Base-by-base conservation (phyloP, 2,329 filamentous ascomycete species). In the Aspergillus chevalieri region DNA sequence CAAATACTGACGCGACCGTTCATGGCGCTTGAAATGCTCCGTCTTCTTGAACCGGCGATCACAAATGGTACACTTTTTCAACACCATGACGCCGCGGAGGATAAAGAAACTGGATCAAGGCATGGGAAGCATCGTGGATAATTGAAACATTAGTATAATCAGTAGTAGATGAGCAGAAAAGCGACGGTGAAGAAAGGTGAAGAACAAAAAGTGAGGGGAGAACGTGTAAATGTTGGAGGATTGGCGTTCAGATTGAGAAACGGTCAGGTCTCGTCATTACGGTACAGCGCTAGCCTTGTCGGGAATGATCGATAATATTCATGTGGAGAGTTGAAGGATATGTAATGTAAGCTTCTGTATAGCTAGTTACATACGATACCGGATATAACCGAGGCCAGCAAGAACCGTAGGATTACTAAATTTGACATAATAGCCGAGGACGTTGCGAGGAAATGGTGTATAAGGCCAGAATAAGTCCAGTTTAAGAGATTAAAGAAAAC, bases 31-130 rank as follows among this genome's bases (percentile, higher is more conserved):
- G 57, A 77, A 74, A 63, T 79, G 77, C 59, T 79, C 77, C 26
- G 74, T 76, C 64, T 80, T 80, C 53, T 75, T 78, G 66, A 79
- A 80, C 53, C 74, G 75, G 53, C 76, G 73, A 54, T 78, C 77
- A 68, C 77, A 80, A 48, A 74, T 71, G 46, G 61, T 66, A 53
- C 72, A 74, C 59, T 73, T 70, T 61, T 65, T 66, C 47, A 71
- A 60, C 53, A 73, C 67, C 69, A 72, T 72, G 60, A 57, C 60
- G 57, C 54, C 44, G 49, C 54, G 14, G 33, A 39, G 43, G 42
- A 53, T 54, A 41, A 44, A 43, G 41, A 53, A 55, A 26, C 7
- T 7, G n/a, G 24, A 12, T 28, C 19, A 28, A 19, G 24, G 28
- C 52, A 22, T 28, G 48, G 33, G 30, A 44, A 39, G 47, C 47